Conservation (phyloP, 306 rosid species). For the Sechiopsis laciniata region DNA sequence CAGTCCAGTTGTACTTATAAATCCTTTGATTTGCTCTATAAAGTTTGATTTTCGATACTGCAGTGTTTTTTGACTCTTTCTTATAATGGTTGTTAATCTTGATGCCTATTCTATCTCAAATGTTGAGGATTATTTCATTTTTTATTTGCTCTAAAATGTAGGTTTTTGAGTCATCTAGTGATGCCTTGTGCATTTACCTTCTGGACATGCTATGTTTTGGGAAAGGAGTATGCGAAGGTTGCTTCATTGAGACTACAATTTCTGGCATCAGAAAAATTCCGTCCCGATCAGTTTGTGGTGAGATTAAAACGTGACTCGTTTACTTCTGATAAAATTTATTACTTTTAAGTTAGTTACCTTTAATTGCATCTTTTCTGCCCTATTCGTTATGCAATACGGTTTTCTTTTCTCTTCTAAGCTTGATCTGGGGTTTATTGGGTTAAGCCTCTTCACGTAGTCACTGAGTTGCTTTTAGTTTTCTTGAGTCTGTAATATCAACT, state of each 20-base stretch:
- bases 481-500: background rate
- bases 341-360: background rate
- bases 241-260: constrained; percentile 76
- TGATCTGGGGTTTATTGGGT: background rate
- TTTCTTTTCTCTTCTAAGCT: background rate
- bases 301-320: constrained; percentile 11
- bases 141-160: constrained; percentile 24
- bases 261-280: constrained; percentile 57
- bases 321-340: background rate
- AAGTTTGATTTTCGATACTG: background rate
- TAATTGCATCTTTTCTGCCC: background rate
- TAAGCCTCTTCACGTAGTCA: background rate
- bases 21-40: background rate
- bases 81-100: constrained; percentile 5
- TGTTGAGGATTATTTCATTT: background rate
- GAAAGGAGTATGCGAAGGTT: constrained; percentile 67
- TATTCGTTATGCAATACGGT: background rate
- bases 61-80: background rate
- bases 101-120: background rate
- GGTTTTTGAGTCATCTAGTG: constrained; percentile 78
- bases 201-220: constrained; percentile 76
- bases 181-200: constrained; percentile 78
- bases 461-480: background rate
- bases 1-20: no score
- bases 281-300: constrained; percentile 84